These are phyloP conservation scores for Metarhizium humberi DNA, from an alignment of 2,329 filamentous ascomycete species.

Conservation along the genomic window DNA sequence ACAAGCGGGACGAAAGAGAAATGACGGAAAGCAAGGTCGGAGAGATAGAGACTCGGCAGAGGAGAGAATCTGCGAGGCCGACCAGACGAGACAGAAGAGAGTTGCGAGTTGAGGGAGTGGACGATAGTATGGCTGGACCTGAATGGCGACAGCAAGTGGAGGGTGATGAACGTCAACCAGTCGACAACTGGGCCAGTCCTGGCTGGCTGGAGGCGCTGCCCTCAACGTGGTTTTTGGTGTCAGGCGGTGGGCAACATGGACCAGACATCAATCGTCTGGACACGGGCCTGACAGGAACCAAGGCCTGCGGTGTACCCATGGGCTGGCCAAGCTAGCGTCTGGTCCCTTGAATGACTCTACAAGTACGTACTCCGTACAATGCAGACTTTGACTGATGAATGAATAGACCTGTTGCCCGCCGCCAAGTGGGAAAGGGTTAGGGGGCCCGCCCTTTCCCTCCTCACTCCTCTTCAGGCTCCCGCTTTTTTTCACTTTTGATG, in stretches of 20 bases:
- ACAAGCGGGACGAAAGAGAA: not conserved
- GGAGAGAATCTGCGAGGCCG: not conserved
- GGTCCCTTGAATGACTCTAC: no score
- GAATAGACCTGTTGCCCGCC: no score
- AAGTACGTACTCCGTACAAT: no score
- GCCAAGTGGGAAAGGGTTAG: no score
- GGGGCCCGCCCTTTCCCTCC: no score
- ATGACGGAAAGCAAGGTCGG: not conserved
- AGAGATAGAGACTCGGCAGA: not conserved
- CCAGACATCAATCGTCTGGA: no score
- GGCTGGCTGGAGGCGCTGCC: not conserved
- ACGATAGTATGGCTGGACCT: not conserved
- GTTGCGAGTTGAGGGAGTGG: not conserved
- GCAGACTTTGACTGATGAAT: no score
- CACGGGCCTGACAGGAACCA: no score
- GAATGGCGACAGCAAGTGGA: conserved; percentile 1
- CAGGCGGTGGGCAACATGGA: not conserved
- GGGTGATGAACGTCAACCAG: not conserved
- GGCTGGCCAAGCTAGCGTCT: no score
- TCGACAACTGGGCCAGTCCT: not conserved
- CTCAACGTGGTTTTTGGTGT: not conserved
- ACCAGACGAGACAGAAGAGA: not conserved
- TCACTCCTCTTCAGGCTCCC: no score
- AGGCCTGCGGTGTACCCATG: no score
- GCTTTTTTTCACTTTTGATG: no score